Evolutionary conservation across 257 asterid species (phyloP).

Genomic region (Lycium ferocissimum): DNA sequence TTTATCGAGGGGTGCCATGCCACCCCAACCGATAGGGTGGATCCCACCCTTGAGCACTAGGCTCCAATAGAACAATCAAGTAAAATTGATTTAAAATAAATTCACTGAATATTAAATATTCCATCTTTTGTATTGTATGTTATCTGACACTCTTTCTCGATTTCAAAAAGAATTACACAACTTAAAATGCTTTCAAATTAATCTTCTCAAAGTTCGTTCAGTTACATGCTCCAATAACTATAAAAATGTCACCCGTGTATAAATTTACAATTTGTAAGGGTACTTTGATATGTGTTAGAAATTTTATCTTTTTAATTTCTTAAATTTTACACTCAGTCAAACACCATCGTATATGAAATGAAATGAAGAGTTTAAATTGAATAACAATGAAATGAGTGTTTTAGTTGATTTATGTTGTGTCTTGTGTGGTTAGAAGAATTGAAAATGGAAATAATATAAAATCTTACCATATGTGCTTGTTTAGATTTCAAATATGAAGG

Average conservation of each 20-base stretch:
- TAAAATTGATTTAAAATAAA: background rate
- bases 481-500: conserved; percentile 53
- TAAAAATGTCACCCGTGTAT: background rate
- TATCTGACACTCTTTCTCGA: background rate
- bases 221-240: background rate
- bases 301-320: background rate
- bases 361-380: background rate
- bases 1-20: too few species aligned
- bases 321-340: too few species aligned
- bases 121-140: background rate
- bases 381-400: background rate
- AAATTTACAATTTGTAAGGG: too few species aligned
- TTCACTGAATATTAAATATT: background rate
- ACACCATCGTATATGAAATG: background rate
- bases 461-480: conserved; percentile 49
- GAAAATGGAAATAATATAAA: background rate
- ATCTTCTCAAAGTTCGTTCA: background rate
- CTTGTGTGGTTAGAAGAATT: background rate
- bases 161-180: background rate
- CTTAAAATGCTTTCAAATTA: background rate
- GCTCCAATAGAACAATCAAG: background rate
- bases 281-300: too few species aligned
- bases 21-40: too few species aligned
- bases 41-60: too few species aligned
- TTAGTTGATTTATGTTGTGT: background rate